Percentiles rank a stretch among this genome's conserved stretches.
Evolutionary conservation across 2,329 filamentous ascomycete species (phyloP).

Genomic region (Trichophyton benhamiae): DNA sequence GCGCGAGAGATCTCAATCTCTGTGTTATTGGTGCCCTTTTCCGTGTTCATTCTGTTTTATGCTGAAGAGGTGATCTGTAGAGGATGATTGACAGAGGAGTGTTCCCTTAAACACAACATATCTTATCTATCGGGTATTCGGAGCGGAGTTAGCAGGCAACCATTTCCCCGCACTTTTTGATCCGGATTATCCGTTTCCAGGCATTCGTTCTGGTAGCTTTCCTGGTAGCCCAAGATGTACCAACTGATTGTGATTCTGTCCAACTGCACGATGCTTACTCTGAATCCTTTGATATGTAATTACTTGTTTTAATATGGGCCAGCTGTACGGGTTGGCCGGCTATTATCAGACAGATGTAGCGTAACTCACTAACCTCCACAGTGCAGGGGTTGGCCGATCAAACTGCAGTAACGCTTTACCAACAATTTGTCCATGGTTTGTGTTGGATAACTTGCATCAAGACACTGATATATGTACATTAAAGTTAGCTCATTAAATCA

Average conservation of each 20-base stretch:
- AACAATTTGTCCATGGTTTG: not conserved
- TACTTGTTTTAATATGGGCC: not conserved
- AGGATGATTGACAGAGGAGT: not conserved
- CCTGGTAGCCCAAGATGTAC: not conserved
- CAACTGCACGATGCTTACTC: not conserved
- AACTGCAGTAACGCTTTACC: not conserved
- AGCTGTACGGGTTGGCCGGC: not conserved
- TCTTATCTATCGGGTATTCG: not conserved
- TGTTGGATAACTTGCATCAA: not conserved
- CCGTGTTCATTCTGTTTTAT: not conserved
- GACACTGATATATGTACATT: not conserved
- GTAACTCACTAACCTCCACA: not conserved
- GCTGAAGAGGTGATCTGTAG: not conserved
- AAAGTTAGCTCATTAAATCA: not conserved
- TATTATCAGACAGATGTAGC: not conserved
- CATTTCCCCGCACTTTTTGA: not conserved
- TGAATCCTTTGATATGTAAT: not conserved
- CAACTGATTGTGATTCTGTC: not conserved
- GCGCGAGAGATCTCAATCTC: not conserved
- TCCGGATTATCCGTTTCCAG: not conserved
- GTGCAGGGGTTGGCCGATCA: not conserved
- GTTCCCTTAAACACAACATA: not conserved
- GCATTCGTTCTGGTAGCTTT: not conserved
- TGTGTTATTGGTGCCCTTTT: not conserved
- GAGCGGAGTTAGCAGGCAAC: not conserved